Conservation (phyloP, 768 basidiomycete species). For the Podaxis sp. region DNA sequence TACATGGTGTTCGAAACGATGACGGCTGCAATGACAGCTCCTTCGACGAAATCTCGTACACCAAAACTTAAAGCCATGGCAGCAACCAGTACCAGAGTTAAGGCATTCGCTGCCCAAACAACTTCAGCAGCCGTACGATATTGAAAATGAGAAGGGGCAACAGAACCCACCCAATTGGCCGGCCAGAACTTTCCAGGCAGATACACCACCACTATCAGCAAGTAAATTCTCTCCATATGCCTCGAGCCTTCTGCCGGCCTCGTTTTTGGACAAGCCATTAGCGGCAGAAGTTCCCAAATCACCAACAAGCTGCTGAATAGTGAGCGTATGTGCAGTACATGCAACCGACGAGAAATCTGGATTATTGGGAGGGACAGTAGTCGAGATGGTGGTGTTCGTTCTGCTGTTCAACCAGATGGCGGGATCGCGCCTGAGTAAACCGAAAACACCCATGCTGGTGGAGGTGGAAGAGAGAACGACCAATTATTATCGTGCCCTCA, state of each 20-base stretch:
- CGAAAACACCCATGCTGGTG: neutral
- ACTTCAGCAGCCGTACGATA: too few relatives aligned
- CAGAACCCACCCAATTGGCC: slow-evolving; percentile 31
- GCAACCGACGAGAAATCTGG: slow-evolving; percentile 30
- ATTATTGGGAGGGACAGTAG: slow-evolving; percentile 32
- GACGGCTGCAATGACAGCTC: slow-evolving; percentile 48
- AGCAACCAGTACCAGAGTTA: slow-evolving; percentile 34
- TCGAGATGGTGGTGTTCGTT: slow-evolving; percentile 32
- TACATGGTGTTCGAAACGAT: slow-evolving; percentile 42
- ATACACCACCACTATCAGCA: slow-evolving; percentile 33
- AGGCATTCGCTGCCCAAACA: slow-evolving; percentile 36
- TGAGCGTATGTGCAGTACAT: slow-evolving; percentile 32
- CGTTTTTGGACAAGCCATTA: slow-evolving; percentile 37
- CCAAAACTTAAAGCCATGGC: slow-evolving; percentile 55
- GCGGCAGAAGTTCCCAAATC: slow-evolving; percentile 31
- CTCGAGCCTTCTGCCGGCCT: slow-evolving; percentile 32
- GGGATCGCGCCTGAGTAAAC: neutral
- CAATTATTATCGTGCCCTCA: too few relatives aligned
- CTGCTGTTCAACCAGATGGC: slow-evolving; percentile 28
- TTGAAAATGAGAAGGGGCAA: too few relatives aligned
- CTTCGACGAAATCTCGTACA: slow-evolving; percentile 53
- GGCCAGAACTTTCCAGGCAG: slow-evolving; percentile 32
- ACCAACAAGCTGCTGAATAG: slow-evolving; percentile 28
- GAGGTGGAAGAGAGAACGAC: neutral
- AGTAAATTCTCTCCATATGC: slow-evolving; percentile 34